Evolutionary conservation across 2,329 filamentous ascomycete genomes (phyloP).

Genomic region (Colletotrichum chlorophyti): DNA sequence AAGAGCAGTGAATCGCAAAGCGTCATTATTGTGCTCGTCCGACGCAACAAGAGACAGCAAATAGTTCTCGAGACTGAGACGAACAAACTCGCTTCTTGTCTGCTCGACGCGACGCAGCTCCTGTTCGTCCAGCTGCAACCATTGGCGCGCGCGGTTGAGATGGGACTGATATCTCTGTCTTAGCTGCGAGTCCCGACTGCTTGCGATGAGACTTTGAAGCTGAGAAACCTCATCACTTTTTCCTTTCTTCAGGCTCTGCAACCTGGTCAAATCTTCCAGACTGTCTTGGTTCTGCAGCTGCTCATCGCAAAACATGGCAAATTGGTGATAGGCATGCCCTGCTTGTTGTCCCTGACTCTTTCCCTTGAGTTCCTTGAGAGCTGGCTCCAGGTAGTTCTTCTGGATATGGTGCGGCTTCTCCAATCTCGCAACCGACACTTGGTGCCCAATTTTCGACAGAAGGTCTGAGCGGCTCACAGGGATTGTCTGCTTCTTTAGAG

Average conservation of each 20-base stretch:
- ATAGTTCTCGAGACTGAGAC: conserved; percentile 91
- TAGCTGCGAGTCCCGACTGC: conserved; percentile 57
- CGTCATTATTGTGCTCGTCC: conserved; percentile 88
- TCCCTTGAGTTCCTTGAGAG: conserved; percentile 80
- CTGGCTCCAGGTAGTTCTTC: conserved; percentile 82
- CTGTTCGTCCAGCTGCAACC: conserved; percentile 88
- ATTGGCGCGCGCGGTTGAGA: conserved; percentile 78
- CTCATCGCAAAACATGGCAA: conserved; percentile 93
- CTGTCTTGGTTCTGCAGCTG: conserved; percentile 88
- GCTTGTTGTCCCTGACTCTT: conserved; percentile 74
- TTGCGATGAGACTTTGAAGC: conserved; percentile 66
- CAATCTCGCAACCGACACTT: conserved; percentile 86
- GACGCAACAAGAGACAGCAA: conserved; percentile 83
- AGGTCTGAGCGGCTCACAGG: conserved; percentile 78
- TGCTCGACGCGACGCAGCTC: conserved; percentile 82
- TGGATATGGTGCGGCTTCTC: conserved; percentile 93
- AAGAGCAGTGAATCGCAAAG: conserved; percentile 88
- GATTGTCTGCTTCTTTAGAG: conserved; percentile 73
- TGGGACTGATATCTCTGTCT: conserved; percentile 65
- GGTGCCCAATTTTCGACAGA: conserved; percentile 85
- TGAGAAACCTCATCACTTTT: conserved; percentile 83
- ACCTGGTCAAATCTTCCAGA: conserved; percentile 81
- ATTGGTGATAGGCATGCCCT: conserved; percentile 91
- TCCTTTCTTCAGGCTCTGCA: conserved; percentile 79
- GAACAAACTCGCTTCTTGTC: conserved; percentile 82